These are phyloP conservation scores for Agastache rugosa DNA, from an alignment of 257 asterid genomes.

Conservation along the genomic window DNA sequence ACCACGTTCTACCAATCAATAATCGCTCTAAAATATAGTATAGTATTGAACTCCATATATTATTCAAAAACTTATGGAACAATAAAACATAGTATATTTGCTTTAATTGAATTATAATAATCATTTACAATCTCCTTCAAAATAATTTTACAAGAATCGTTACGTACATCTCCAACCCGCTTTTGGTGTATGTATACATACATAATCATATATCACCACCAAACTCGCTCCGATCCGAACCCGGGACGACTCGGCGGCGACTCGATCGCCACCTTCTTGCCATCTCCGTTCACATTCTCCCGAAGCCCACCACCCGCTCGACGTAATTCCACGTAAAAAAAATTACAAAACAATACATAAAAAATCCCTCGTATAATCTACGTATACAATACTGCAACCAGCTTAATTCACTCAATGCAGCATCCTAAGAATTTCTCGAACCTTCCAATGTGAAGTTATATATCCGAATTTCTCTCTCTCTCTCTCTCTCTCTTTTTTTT, in stretches of 20 bases:
- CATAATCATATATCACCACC: neutral
- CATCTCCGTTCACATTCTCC: slow-evolving; percentile 48
- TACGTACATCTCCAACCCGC: too few species aligned
- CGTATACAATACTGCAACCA: slow-evolving; percentile 1
- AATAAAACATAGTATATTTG: slow-evolving; percentile 24
- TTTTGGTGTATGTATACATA: too few species aligned
- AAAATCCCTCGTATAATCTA: neutral
- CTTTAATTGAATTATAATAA: slow-evolving; percentile 15
- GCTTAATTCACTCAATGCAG: neutral
- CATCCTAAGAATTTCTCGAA: slow-evolving; percentile 6
- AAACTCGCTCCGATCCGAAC: slow-evolving; percentile 41
- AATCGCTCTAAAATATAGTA: slow-evolving; percentile 24
- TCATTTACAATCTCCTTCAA: slow-evolving; percentile 36
- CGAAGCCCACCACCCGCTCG: neutral
- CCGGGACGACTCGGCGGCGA: slow-evolving; percentile 72
- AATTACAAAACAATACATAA: slow-evolving; percentile 29
- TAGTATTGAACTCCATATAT: neutral
- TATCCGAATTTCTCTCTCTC: too few species aligned
- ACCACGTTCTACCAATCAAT: slow-evolving; percentile 42
- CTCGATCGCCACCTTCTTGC: slow-evolving; percentile 53
- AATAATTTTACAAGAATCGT: slow-evolving; percentile 27
- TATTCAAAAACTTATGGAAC: neutral
- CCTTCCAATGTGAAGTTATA: neutral
- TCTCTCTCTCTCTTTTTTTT: too few species aligned
- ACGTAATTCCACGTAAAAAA: slow-evolving; percentile 6